These are phyloP conservation scores for Aspergillus egyptiacus DNA, from an alignment of 495 filamentous ascomycete genomes.

Conservation along the genomic window DNA sequence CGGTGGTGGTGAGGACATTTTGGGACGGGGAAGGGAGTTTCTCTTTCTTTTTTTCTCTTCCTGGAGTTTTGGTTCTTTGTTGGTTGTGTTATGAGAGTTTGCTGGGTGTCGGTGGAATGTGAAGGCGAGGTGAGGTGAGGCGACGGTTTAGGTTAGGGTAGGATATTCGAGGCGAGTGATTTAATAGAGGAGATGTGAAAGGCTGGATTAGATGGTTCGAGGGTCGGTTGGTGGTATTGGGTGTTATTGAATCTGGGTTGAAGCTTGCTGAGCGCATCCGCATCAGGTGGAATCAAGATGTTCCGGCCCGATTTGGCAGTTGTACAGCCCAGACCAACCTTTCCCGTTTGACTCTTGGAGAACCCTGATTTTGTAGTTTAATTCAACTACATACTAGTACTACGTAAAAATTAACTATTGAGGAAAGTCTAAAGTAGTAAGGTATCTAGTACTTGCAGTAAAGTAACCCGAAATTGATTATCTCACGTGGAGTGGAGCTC, in stretches of 20 bases:
- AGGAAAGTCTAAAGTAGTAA: background rate
- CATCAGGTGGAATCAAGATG: slow-evolving; percentile 6
- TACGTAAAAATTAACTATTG: background rate
- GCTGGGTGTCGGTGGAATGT: background rate
- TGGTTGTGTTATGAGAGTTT: background rate
- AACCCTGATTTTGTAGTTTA: too few relatives aligned
- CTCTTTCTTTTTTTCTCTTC: too few relatives aligned
- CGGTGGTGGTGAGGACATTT: slow-evolving; percentile 45
- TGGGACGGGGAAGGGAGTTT: too few relatives aligned
- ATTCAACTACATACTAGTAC: background rate
- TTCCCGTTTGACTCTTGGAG: too few relatives aligned
- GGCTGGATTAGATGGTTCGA: background rate
- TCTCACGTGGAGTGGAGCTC: background rate
- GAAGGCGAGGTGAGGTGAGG: background rate
- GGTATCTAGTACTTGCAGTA: too few relatives aligned
- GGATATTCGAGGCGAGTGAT: background rate
- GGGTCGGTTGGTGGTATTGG: background rate
- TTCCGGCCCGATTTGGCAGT: slow-evolving; percentile 9
- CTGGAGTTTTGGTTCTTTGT: too few relatives aligned
- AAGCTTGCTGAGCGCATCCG: background rate
- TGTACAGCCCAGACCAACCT: background rate
- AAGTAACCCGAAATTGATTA: background rate
- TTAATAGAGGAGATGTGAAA: background rate
- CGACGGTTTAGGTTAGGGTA: background rate
- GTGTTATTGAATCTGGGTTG: background rate